These are phyloP conservation scores for Daldinia concentrica DNA, from an alignment of 495 filamentous ascomycete genomes.

Conservation along the genomic window DNA sequence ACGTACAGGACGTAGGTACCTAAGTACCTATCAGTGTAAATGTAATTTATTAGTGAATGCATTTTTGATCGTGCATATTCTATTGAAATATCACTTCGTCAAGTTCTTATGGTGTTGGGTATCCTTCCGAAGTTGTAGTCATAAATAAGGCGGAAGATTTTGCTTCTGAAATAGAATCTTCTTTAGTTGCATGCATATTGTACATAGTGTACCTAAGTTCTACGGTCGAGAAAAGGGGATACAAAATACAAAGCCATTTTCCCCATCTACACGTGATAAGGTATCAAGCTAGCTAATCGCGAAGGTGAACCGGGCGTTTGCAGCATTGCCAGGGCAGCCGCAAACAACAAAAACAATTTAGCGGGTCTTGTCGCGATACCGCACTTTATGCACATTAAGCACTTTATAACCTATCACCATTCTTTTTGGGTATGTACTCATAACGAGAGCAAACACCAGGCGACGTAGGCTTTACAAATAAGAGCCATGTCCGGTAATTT, in stretches of 20 bases:
- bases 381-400: neutral
- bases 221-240: too few relatives aligned
- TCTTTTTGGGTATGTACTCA: neutral
- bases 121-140: too few relatives aligned
- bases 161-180: neutral
- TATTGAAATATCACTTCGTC: too few relatives aligned
- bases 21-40: too few relatives aligned
- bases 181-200: neutral
- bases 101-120: too few relatives aligned
- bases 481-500: conserved; percentile 45
- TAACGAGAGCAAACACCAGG: neutral
- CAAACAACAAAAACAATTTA: conserved; percentile 44
- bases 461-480: neutral
- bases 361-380: conserved; percentile 14
- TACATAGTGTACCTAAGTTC: too few relatives aligned
- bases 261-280: conserved; percentile 20
- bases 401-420: neutral
- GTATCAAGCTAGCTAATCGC: conserved; percentile 5
- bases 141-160: neutral
- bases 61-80: too few relatives aligned
- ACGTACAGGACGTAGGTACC: too few relatives aligned
- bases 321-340: conserved; percentile 34
- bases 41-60: too few relatives aligned
- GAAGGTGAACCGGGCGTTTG: too few relatives aligned
- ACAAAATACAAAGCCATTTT: neutral